Evolutionary conservation across 1,284 basidiomycete species (phyloP), one percentile per base, ranked within the genome.

Genomic region (Microbotryum lychnidis-dioicae): DNA sequence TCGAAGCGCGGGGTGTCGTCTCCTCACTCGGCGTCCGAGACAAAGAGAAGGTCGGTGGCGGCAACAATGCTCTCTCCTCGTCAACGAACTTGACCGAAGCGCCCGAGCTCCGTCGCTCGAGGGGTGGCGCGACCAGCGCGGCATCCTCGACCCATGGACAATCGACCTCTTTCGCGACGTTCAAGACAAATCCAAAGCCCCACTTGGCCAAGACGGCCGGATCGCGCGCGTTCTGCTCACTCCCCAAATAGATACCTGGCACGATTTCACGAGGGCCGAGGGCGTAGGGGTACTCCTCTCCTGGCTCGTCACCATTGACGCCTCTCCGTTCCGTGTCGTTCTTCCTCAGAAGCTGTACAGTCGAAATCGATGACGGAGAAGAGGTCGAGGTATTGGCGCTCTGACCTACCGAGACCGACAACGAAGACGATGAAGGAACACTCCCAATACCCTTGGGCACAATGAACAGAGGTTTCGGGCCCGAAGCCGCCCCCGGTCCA

Each of bases 91-190:
- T 42, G 14, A 18, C 37, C 37, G 37, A 42, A 18, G 37, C 37
- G 12, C 9, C 37, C 27, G 37, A 56, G 33, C 16, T 20, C 16
- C 54, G 2, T 56, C 20, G 48, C 23, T 29, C 27, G 21, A 29
- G 20, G 12, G 48, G 48, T 23, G 23, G 61, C 65, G 12, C 37
- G 37, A 42, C 37, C 37, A 42, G 12, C 16, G 37, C 14, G 37
- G 37, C 37, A 42, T 70, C 68, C 9, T 50, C 57, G 23, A 58
- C 20, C 73, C 73, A 89, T 23, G 89, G 87, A 50, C 85, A 85
- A 33, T 82, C 77, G 63, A 96, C 87, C 76, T 96, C 91, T 76
- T 96, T 94, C 42, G 94, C 94, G 42, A 97, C 94, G 75, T 97
- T 97, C 74, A 97, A 81, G 21, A 97, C 83, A 50, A 86, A 83